phyloP scores from a whole-genome alignment of 305 asterid genomes.

The Coffea humblotiana region DNA sequence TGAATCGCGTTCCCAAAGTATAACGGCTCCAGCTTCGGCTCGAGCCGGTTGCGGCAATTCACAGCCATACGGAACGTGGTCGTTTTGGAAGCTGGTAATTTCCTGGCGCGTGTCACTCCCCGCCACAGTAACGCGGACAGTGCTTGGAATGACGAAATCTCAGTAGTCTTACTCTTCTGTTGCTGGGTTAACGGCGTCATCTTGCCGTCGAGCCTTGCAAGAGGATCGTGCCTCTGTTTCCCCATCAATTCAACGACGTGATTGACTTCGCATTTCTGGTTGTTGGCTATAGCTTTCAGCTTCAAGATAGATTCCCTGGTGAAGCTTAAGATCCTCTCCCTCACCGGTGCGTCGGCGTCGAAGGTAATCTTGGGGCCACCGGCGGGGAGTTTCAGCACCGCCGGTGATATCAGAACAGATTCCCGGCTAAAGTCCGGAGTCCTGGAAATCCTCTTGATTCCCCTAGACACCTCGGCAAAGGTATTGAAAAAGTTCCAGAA shows the following conservation, averaged over 20 bases:
- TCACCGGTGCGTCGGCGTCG: conserved; percentile 30
- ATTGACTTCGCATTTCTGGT: conserved; percentile 9
- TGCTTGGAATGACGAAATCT: conserved; percentile 67
- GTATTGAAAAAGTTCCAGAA: conserved; percentile 45
- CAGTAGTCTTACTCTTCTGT: conserved; percentile 3
- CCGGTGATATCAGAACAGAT: conserved; percentile 31
- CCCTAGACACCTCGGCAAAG: conserved; percentile 33
- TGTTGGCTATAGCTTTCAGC: conserved; percentile 31
- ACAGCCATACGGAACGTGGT: conserved; percentile 56
- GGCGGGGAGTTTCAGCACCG: conserved; percentile 28
- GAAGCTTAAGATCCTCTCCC: conserved; percentile 41
- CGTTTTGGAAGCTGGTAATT: conserved; percentile 37
- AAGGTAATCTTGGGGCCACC: conserved; percentile 39
- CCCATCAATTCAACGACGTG: conserved; percentile 55
- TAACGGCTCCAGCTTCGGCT: conserved; percentile 52
- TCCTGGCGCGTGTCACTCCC: conserved; percentile 60
- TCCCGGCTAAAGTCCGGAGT: conserved; percentile 36
- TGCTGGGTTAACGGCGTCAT: conserved; percentile 24
- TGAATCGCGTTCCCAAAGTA: conserved; percentile 83
- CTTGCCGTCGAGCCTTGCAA: conserved; percentile 18
- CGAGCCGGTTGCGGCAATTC: conserved; percentile 62
- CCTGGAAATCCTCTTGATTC: conserved; percentile 25
- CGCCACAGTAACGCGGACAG: conserved; percentile 70
- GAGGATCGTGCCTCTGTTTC: conserved; percentile 47
- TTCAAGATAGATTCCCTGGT: conserved; percentile 35